phyloP scores from a whole-genome alignment of 805 yeast species.

The Barnettozyma salicaria region DNA sequence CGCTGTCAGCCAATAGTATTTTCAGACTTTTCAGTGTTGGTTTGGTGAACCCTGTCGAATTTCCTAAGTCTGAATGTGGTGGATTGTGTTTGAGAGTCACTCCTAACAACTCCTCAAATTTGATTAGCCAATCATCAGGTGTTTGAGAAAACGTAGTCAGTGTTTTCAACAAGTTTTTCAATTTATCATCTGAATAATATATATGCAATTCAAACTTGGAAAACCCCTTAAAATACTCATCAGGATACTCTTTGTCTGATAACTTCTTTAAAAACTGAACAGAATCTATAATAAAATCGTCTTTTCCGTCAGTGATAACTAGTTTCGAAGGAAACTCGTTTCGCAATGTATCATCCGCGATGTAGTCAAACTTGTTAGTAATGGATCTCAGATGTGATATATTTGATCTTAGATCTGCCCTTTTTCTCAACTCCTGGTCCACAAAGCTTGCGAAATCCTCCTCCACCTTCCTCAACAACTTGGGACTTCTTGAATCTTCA shows the following conservation, averaged over 20 bases:
- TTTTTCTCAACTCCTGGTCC: conserved; percentile 37
- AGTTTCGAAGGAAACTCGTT: conserved; percentile 51
- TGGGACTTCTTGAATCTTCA: conserved; percentile 34
- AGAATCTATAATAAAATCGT: conserved; percentile 30
- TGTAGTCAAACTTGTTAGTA: conserved; percentile 33
- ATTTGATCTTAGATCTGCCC: conserved; percentile 33
- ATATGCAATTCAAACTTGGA: conserved; percentile 38
- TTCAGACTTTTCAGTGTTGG: conserved; percentile 44
- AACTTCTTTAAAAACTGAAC: conserved; percentile 26
- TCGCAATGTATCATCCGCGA: conserved; percentile 49
- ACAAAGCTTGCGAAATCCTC: conserved; percentile 32
- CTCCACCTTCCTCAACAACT: conserved; percentile 30
- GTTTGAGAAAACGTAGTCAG: conserved; percentile 39
- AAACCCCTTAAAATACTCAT: conserved; percentile 11
- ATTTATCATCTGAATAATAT: conserved; percentile 46
- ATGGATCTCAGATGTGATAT: conserved; percentile 31
- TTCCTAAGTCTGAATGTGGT: too few species aligned
- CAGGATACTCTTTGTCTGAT: not conserved
- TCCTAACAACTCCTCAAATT: conserved; percentile 36
- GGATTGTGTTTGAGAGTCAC: not conserved
- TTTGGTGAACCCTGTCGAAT: conserved; percentile 34
- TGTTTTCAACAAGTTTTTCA: conserved; percentile 33
- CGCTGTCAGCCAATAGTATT: conserved; percentile 48
- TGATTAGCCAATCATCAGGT: conserved; percentile 46
- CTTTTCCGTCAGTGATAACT: conserved; percentile 31